phyloP scores from a whole-genome alignment of 805 yeast species.

The Metschnikowia peoriensis region DNA sequence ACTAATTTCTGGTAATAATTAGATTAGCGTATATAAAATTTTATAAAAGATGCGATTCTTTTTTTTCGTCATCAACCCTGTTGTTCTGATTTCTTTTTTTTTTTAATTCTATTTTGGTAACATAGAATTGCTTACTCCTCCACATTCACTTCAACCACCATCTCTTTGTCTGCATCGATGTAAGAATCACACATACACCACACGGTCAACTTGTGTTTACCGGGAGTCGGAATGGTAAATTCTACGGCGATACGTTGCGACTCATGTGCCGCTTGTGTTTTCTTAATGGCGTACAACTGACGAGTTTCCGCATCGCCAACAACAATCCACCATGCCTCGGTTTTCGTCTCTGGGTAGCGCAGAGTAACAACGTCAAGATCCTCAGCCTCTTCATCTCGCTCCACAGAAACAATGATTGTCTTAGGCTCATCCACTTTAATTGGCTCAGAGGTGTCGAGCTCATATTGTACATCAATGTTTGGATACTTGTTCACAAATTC shows the following conservation, averaged over 20 bases:
- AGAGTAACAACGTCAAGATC: conserved; percentile 59
- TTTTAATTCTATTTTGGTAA: neutral
- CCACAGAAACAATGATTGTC: conserved; percentile 47
- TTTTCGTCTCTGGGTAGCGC: conserved; percentile 57
- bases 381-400: conserved; percentile 77
- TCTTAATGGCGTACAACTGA: conserved; percentile 72
- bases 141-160: conserved; percentile 43
- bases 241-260: conserved; percentile 51
- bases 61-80: neutral
- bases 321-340: conserved; percentile 85
- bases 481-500: conserved; percentile 89
- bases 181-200: conserved; percentile 94
- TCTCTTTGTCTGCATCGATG: conserved; percentile 89
- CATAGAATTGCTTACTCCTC: conserved; percentile 1
- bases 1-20: neutral
- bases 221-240: conserved; percentile 58
- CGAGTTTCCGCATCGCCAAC: conserved; percentile 63
- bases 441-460: conserved; percentile 39
- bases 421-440: conserved; percentile 50
- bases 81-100: neutral
- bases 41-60: neutral
- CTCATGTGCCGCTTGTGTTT: conserved; percentile 53
- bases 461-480: conserved; percentile 67
- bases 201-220: conserved; percentile 58
- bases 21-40: too few species aligned